These are phyloP conservation scores for Cerrena zonata DNA, from an alignment of 1,284 basidiomycete genomes.

Conservation along the genomic window DNA sequence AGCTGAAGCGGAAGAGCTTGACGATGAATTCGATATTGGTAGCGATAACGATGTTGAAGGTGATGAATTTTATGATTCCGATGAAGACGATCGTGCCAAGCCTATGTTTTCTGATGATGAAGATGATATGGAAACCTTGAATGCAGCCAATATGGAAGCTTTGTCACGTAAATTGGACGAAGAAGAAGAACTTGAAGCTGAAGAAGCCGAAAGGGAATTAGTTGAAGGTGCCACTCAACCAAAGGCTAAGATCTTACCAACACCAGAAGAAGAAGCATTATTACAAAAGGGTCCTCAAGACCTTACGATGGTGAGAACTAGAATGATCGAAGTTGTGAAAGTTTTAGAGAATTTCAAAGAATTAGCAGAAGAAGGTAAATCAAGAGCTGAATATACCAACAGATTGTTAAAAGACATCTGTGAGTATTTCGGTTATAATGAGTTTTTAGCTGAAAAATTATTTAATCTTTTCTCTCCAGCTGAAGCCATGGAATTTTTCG, in stretches of 20 bases:
- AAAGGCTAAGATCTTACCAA: conserved; percentile 80
- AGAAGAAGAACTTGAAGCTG: conserved; percentile 56
- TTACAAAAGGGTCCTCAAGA: conserved; percentile 63
- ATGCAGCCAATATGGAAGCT: conserved; percentile 72
- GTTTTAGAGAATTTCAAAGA: too few species aligned
- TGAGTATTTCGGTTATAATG: conserved; percentile 97
- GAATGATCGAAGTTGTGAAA: conserved; percentile 7
- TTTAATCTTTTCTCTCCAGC: conserved; percentile 90
- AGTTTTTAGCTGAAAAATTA: conserved; percentile 90
- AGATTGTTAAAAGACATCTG: conserved; percentile 86
- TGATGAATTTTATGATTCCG: conserved; percentile 58
- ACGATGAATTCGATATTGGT: conserved; percentile 24
- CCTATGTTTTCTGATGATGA: conserved; percentile 43
- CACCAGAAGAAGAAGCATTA: conserved; percentile 82
- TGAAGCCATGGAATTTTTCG: conserved; percentile 97
- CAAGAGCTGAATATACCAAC: conserved; percentile 83
- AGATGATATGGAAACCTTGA: conserved; percentile 64
- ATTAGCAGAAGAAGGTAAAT: too few species aligned
- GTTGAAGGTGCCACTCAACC: conserved; percentile 71
- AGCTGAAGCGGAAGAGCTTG: not conserved
- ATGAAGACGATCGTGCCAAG: conserved; percentile 40
- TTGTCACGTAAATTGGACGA: conserved; percentile 69
- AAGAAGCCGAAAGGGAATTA: conserved; percentile 78
- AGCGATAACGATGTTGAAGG: conserved; percentile 19
- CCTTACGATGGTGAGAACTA: not conserved